phyloP scores from a whole-genome alignment of 2,329 filamentous ascomycete species.

The Ceratocystis ficicola region DNA sequence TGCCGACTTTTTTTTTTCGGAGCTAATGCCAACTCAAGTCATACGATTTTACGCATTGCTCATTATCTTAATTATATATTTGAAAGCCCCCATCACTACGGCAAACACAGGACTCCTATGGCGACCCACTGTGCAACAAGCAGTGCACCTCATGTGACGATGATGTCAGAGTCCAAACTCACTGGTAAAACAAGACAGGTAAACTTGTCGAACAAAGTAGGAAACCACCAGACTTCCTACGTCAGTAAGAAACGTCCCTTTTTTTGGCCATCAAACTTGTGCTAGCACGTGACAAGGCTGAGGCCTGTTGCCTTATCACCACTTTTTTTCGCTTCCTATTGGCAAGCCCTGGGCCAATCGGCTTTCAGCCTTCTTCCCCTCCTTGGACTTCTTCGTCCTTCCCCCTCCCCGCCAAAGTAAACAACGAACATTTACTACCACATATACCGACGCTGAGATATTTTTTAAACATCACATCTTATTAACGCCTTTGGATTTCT shows the following conservation, averaged over 20 bases:
- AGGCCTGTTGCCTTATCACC: not conserved
- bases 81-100: too few relatives aligned
- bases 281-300: constrained; percentile 8
- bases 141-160: not conserved
- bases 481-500: not conserved
- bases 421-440: not conserved
- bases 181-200: not conserved
- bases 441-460: not conserved
- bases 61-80: not conserved
- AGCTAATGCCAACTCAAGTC: not conserved
- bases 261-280: not conserved
- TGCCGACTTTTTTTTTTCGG: not conserved
- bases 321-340: not conserved
- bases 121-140: too few relatives aligned
- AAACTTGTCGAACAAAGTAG: not conserved
- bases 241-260: not conserved
- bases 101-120: too few relatives aligned
- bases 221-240: not conserved
- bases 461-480: not conserved
- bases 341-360: not conserved
- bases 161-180: constrained; percentile 1
- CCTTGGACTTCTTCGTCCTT: not conserved
- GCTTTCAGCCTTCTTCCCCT: constrained; percentile 7
- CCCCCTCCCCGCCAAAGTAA: not conserved
- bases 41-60: not conserved